Conservation (phyloP, 331 rosid species). For the Quercus tomentella region DNA sequence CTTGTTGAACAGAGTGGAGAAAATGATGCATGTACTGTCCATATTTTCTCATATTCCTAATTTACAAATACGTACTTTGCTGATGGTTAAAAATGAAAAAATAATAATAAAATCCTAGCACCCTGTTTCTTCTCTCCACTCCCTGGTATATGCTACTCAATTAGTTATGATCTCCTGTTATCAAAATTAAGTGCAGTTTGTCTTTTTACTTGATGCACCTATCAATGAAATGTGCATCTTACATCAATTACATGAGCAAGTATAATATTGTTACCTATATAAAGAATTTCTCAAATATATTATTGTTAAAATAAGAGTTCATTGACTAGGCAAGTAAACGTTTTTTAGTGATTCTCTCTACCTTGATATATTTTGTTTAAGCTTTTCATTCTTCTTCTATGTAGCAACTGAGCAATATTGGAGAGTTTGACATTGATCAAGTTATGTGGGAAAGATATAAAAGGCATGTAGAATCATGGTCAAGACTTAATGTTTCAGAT, state of each 20-base stretch:
- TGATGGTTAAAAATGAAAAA: not conserved
- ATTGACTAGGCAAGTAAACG: not conserved
- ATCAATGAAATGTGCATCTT: not conserved
- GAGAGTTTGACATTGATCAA: conserved; percentile 65
- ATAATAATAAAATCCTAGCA: not conserved
- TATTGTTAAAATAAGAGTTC: not conserved
- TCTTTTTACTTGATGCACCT: not conserved
- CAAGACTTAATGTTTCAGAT: conserved; percentile 75
- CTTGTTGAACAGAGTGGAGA: not conserved
- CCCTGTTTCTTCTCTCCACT: not conserved
- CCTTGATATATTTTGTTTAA: conserved; percentile 13
- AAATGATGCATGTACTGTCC: not conserved
- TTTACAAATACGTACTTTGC: not conserved
- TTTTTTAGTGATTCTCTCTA: not conserved
- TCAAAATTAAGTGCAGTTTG: not conserved
- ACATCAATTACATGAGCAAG: not conserved
- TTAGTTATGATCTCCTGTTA: not conserved
- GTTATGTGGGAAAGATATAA: conserved; percentile 57
- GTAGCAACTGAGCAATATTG: conserved; percentile 47
- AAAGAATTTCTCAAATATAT: not conserved
- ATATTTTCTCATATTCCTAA: not conserved
- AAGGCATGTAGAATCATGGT: conserved; percentile 62
- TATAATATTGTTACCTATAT: not conserved
- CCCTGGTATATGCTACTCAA: not conserved
- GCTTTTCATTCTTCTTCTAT: conserved; percentile 12